These are phyloP conservation scores for Pseudomonodictys pantanalensis DNA, from an alignment of 495 filamentous ascomycete species.

Conservation along the genomic window DNA sequence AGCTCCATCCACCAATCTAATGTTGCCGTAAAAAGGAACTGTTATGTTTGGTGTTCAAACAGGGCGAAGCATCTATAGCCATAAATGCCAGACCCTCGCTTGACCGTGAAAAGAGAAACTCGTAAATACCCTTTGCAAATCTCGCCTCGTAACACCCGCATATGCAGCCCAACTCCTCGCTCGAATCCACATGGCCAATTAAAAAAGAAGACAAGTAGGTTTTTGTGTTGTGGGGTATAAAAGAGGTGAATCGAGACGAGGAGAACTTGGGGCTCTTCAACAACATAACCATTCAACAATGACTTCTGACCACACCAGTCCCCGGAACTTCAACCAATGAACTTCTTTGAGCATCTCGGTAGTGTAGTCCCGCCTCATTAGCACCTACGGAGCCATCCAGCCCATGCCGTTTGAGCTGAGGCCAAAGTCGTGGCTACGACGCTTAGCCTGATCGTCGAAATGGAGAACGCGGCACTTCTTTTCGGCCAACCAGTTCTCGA, in stretches of 20 bases:
- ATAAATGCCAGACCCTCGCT: too few relatives aligned
- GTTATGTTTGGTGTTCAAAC: too few relatives aligned
- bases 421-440: constrained; percentile 8
- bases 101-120: not conserved
- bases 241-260: not conserved
- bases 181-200: too few relatives aligned
- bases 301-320: not conserved
- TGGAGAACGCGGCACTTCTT: constrained; percentile 16
- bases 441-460: constrained; percentile 14
- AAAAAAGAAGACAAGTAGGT: not conserved
- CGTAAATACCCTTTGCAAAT: not conserved
- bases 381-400: constrained; percentile 25
- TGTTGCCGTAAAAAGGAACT: too few relatives aligned
- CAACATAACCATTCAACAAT: constrained; percentile 8
- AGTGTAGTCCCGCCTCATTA: constrained; percentile 25
- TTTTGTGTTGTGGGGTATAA: not conserved
- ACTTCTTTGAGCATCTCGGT: not conserved
- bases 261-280: constrained; percentile 3
- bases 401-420: constrained; percentile 17
- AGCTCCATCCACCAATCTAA: too few relatives aligned
- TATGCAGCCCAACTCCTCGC: not conserved
- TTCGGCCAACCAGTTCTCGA: constrained; percentile 23
- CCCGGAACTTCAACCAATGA: not conserved
- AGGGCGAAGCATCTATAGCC: too few relatives aligned
- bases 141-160: not conserved